Conservation (phyloP, 805 yeast species). For the Candida jianshihensis region DNA sequence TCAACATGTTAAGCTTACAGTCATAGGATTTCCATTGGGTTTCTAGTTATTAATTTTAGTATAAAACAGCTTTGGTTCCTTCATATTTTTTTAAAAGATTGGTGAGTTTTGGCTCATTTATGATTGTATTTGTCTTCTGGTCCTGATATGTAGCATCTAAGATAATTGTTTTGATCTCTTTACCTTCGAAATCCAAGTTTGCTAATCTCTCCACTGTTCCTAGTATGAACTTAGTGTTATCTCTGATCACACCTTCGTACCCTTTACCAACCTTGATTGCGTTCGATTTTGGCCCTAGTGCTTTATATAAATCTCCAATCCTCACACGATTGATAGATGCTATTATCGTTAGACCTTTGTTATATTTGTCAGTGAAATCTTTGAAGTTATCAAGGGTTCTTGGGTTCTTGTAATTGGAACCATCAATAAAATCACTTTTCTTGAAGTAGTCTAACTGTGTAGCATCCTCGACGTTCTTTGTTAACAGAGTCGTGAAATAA, state of each 20-base stretch:
- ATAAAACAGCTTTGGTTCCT: constrained; percentile 21
- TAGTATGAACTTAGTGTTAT: constrained; percentile 20
- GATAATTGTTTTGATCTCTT: constrained; percentile 19
- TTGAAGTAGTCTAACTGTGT: constrained; percentile 68
- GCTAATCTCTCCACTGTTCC: constrained; percentile 22
- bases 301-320: constrained; percentile 79
- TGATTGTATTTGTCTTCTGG: constrained; percentile 18
- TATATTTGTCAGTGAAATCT: constrained; percentile 44
- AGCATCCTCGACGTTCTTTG: constrained; percentile 54
- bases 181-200: constrained; percentile 11
- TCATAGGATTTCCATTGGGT: too few relatives aligned
- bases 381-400: constrained; percentile 52
- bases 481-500: constrained; percentile 52
- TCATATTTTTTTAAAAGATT: constrained; percentile 16
- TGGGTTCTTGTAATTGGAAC: constrained; percentile 47
- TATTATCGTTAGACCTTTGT: constrained; percentile 38
- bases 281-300: constrained; percentile 30
- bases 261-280: constrained; percentile 23
- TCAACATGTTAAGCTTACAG: too few relatives aligned
- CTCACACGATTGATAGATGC: constrained; percentile 76
- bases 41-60: too few relatives aligned
- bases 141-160: constrained; percentile 23
- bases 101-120: constrained; percentile 21
- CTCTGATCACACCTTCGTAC: constrained; percentile 18
- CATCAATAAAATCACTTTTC: constrained; percentile 51